Percentiles rank a stretch among this genome's conserved stretches.
These are phyloP conservation scores for Dactylis glomerata DNA, from an alignment of 176 grass and related monocot species.

Conservation along the genomic window DNA sequence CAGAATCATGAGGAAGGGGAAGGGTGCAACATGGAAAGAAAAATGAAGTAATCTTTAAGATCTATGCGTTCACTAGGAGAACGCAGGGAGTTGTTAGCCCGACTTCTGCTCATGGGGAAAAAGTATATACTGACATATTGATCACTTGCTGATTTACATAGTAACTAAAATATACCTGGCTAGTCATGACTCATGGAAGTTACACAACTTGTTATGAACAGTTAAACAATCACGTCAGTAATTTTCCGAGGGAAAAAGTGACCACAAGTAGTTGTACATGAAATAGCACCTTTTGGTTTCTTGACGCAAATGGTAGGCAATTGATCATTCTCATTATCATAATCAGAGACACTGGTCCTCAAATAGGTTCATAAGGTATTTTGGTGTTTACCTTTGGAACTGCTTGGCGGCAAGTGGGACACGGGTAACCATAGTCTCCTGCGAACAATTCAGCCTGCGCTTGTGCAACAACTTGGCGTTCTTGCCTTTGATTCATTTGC, in stretches of 20 bases:
- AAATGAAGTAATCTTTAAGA: background rate
- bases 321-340: background rate
- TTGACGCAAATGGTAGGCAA: background rate
- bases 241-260: background rate
- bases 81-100: background rate
- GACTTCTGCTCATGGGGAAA: background rate
- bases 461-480: conserved; percentile 42
- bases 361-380: background rate
- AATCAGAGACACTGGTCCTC: background rate
- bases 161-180: background rate
- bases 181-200: background rate
- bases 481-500: conserved; percentile 56
- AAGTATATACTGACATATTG: background rate
- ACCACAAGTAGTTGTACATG: background rate
- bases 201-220: background rate
- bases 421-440: conserved; percentile 42
- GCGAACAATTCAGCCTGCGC: conserved; percentile 32
- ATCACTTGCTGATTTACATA: background rate
- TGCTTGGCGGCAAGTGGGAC: conserved; percentile 59
- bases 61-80: background rate
- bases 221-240: background rate
- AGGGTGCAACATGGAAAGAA: background rate
- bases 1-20: background rate
- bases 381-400: conserved; percentile 50
- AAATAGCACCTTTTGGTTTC: conserved; percentile 9